These are phyloP conservation scores for Diaporthe ampelina DNA, from an alignment of 2,329 filamentous ascomycete species.

Conservation along the genomic window DNA sequence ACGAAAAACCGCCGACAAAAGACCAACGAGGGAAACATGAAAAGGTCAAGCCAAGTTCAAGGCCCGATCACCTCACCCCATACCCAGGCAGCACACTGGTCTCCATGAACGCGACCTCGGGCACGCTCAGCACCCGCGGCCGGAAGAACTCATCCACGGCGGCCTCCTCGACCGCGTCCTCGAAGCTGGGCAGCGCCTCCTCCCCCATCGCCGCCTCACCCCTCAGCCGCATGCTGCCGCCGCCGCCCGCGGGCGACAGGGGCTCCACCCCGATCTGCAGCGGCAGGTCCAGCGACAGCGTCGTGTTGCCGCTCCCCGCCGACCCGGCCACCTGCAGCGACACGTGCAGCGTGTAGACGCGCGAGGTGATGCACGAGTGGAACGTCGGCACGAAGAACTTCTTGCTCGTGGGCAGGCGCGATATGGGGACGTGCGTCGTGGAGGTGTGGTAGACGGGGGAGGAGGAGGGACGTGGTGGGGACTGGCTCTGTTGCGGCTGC, in stretches of 20 bases:
- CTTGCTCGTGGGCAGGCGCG: slow-evolving; percentile 58
- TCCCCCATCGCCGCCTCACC: slow-evolving; percentile 41
- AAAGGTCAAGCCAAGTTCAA: too few species aligned
- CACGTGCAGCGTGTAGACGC: slow-evolving; percentile 67
- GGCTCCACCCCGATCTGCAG: slow-evolving; percentile 65
- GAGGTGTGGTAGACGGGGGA: slow-evolving; percentile 56
- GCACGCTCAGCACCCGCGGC: slow-evolving; percentile 58
- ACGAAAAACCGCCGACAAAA: too few species aligned
- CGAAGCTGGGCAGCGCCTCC: slow-evolving; percentile 62
- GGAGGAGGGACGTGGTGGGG: slow-evolving; percentile 45
- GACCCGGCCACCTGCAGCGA: slow-evolving; percentile 54
- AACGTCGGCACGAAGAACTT: slow-evolving; percentile 70
- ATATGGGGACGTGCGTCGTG: slow-evolving; percentile 62
- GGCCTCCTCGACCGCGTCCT: slow-evolving; percentile 61
- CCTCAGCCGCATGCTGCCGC: slow-evolving; percentile 38
- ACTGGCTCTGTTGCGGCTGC: background rate
- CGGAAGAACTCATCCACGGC: slow-evolving; percentile 59
- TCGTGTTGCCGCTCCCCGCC: slow-evolving; percentile 55
- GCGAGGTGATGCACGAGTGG: slow-evolving; percentile 69
- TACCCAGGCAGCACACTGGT: slow-evolving; percentile 49
- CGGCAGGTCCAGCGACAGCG: slow-evolving; percentile 61
- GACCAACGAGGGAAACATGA: too few species aligned
- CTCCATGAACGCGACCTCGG: slow-evolving; percentile 42
- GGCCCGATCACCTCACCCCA: slow-evolving; percentile 11
- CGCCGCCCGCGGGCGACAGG: slow-evolving; percentile 46